phyloP scores from a whole-genome alignment of 495 filamentous ascomycete species.

The Stereocaulon alpinum region DNA sequence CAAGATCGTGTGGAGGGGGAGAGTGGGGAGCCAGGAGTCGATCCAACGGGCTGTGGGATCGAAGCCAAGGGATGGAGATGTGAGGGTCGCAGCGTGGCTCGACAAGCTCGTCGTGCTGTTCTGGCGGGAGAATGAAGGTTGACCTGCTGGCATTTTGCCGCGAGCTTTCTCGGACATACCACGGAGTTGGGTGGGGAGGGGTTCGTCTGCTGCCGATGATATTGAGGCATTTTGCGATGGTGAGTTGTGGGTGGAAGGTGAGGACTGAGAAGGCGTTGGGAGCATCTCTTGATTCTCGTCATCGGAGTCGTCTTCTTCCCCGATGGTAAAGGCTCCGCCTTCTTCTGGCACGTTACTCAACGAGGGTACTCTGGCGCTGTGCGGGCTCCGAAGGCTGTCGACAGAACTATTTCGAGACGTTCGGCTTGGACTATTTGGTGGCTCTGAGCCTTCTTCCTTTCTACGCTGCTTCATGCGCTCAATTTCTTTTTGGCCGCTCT shows the following conservation, averaged over 20 bases:
- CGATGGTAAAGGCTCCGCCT: slow-evolving; percentile 71
- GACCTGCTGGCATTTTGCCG: slow-evolving; percentile 89
- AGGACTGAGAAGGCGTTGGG: slow-evolving; percentile 57
- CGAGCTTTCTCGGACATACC: slow-evolving; percentile 98
- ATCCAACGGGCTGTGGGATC: slow-evolving; percentile 75
- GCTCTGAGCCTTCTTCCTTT: slow-evolving; percentile 49
- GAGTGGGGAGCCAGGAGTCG: slow-evolving; percentile 83
- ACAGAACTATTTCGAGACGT: slow-evolving; percentile 51
- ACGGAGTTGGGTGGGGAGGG: slow-evolving; percentile 75
- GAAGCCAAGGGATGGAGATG: slow-evolving; percentile 50
- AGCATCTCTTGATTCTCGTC: slow-evolving; percentile 44
- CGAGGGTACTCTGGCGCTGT: slow-evolving; percentile 47
- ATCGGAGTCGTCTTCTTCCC: slow-evolving; percentile 79
- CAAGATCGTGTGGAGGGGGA: slow-evolving; percentile 84
- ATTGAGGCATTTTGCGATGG: slow-evolving; percentile 52
- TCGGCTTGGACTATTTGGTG: slow-evolving; percentile 28
- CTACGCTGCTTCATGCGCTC: slow-evolving; percentile 63
- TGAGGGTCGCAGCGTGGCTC: slow-evolving; percentile 43
- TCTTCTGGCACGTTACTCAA: slow-evolving; percentile 77
- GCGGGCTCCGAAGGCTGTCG: slow-evolving; percentile 62
- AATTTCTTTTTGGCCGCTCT: slow-evolving; percentile 88
- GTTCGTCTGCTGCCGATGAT: slow-evolving; percentile 65
- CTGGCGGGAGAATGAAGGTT: slow-evolving; percentile 76
- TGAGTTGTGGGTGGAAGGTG: slow-evolving; percentile 59
- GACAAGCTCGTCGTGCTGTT: slow-evolving; percentile 80